Evolutionary conservation across 2,329 filamentous ascomycete species (phyloP), one percentile per base, ranked within the genome.

Genomic region (Scleromitrula shiraiana): DNA sequence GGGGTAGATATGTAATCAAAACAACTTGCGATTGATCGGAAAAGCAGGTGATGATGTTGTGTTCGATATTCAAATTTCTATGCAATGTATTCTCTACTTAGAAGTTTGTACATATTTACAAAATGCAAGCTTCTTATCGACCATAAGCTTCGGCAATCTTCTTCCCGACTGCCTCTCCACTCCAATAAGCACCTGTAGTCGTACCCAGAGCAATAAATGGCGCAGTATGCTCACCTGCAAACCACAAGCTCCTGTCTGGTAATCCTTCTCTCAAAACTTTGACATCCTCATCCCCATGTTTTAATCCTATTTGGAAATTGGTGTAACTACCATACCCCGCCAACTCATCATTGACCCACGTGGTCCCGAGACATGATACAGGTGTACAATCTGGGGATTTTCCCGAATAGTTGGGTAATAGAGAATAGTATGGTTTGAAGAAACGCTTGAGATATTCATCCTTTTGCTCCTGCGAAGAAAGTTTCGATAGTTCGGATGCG

Each of bases 191-290:
- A 0, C 91, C 91, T 0, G 88, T 94, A 10, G 83, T 85, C 4
- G 90, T 96, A 0, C 90, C 91, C 52, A 96, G 66, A 9, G 86
- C 89, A 23, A 94, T 82, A 69, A 95, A 95, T 4, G 90, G 89
- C 46, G 88, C 83, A 19, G 88, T 95, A 67, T 87, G 82, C 63
- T 88, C 82, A 0, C 83, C 83, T 0, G 83, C 82, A 62, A 88
- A 74, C 83, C 83, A 87, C 2, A 62, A 12, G 24, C 53, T 50
- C 15, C 56, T 52, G 0, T 50, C 57, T 0, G 56, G 55, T 10
- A 36, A 2, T 2, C 45, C 45, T 19, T 65, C 62, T 19, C 69
- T 66, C 27, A 78, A 63, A 10, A 61, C 62, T 30, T 80, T 73
- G 20, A 86, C 74, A 64, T 85, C 79, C 48, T 70, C 64, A 58